These are phyloP conservation scores for Zymoseptoria brevis DNA, from an alignment of 2,329 filamentous ascomycete species.

Conservation along the genomic window DNA sequence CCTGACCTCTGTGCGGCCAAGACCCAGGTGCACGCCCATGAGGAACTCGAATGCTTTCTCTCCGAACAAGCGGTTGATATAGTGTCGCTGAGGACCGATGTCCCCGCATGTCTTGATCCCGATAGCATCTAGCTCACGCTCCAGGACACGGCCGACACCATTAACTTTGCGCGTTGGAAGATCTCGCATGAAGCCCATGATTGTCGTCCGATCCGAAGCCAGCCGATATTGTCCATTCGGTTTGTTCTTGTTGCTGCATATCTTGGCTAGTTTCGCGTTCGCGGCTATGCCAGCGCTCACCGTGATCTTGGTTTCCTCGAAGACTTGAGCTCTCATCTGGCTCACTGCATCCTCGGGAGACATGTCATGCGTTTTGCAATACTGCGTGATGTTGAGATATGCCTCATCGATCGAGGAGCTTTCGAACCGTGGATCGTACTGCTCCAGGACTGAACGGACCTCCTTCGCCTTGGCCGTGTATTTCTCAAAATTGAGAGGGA, in stretches of 20 bases:
- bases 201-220: slow-evolving; percentile 60
- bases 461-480: slow-evolving; percentile 86
- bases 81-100: slow-evolving; percentile 67
- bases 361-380: slow-evolving; percentile 63
- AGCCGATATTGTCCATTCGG: slow-evolving; percentile 86
- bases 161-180: slow-evolving; percentile 87
- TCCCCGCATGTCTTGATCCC: slow-evolving; percentile 85
- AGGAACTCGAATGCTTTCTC: slow-evolving; percentile 87
- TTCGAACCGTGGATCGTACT: slow-evolving; percentile 88
- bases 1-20: slow-evolving; percentile 76
- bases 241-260: slow-evolving; percentile 92
- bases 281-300: slow-evolving; percentile 91
- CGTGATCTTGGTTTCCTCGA: slow-evolving; percentile 69
- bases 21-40: slow-evolving; percentile 72
- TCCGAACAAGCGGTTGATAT: slow-evolving; percentile 71
- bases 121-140: slow-evolving; percentile 80
- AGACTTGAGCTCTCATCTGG: slow-evolving; percentile 69
- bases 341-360: slow-evolving; percentile 65
- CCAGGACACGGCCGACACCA: slow-evolving; percentile 87
- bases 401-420: slow-evolving; percentile 94
- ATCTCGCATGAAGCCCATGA: slow-evolving; percentile 78
- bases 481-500: slow-evolving; percentile 83
- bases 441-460: slow-evolving; percentile 68
- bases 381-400: slow-evolving; percentile 85
- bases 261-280: slow-evolving; percentile 90